These are phyloP conservation scores for Saccharomyces hybrid DNA, from an alignment of 1,139 yeast genomes.

Conservation along the genomic window DNA sequence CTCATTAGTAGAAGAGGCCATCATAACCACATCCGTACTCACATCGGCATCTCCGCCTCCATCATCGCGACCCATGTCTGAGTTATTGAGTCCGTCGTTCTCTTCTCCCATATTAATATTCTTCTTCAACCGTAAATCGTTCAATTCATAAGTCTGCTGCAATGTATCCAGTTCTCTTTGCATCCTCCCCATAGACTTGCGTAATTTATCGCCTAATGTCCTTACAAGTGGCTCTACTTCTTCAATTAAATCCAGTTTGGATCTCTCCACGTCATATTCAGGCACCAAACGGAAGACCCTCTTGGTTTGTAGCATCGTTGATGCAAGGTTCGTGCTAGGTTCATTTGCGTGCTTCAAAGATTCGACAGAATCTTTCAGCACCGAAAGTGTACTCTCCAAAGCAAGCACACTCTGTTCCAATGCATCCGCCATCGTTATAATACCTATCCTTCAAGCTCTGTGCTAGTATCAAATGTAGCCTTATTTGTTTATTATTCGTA, in stretches of 20 bases:
- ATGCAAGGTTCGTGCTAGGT: conserved; percentile 18
- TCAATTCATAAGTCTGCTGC: conserved; percentile 32
- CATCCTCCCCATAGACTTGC: conserved; percentile 32
- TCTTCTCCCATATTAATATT: conserved; percentile 4
- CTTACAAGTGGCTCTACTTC: conserved; percentile 35
- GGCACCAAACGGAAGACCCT: conserved; percentile 35
- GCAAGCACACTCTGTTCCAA: conserved; percentile 18
- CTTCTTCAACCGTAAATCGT: conserved; percentile 29
- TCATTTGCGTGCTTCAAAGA: conserved; percentile 13
- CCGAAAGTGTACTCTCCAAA: conserved; percentile 18
- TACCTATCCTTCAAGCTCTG: background rate
- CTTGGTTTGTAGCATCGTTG: conserved; percentile 22
- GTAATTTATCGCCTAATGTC: conserved; percentile 32
- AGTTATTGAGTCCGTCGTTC: conserved; percentile 10
- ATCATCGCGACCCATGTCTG: background rate
- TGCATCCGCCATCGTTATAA: conserved; percentile 15
- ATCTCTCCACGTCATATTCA: conserved; percentile 33
- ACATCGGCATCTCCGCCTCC: conserved; percentile 6
- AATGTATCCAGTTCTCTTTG: conserved; percentile 31
- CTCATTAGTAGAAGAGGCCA: conserved; percentile 31
- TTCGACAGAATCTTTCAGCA: conserved; percentile 17
- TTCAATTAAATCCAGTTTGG: conserved; percentile 31
- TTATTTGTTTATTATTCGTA: background rate
- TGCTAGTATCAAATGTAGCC: background rate
- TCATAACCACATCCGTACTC: conserved; percentile 18